Base-by-base conservation (phyloP, 2,329 filamentous ascomycete genomes). In the Hypocrella siamensis region DNA sequence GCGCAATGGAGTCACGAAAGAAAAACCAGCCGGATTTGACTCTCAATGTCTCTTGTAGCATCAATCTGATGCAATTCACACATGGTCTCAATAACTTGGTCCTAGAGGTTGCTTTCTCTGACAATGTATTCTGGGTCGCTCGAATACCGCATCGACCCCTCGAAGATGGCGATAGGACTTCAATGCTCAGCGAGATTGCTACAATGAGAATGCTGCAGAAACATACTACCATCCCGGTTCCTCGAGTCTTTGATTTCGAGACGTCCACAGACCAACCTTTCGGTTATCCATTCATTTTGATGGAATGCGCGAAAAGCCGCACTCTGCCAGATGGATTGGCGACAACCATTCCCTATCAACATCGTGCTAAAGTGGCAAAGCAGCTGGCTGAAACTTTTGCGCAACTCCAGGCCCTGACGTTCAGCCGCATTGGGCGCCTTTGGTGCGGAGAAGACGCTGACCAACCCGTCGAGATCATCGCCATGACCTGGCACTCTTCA, bases 111-210 rank as follows among this genome's bases (percentile, higher is more conserved):
- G 34, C 32, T 26, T 49, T 49, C 28, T 46, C 46, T 16, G 46
- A 49, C 31, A 31, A 40, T 19, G 36, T 45, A 11, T 42, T 34
- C 34, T 48, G 42, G 43, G 34, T 48, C 24, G 45, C 40, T 32
- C 38, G 43, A 21, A 41, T 48, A 19, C 42, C 38, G 14, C 31
- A 43, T 29, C 33, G 37, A 27, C n/a, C 31, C 12, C 24, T 41
- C 15, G 31, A 42, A 26, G 32, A 41, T 17, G 28, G 28, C 26
- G 33, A 38, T 26, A 45, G 24, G 36, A 39, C 32, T 26, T 40
- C 43, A 28, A 35, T 46, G 35, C 38, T 44, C n/a, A 47, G 44
- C 34, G 46, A 47, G 34, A 43, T 46, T 27, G 41, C 45, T n/a
- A 47, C 46, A 5, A 49, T 47, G 45, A 45, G 34, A 17, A 35